Evolutionary conservation across 345 rosid genomes (phyloP), one percentile per base, ranked within the genome.

Genomic region (Reutealis trisperma): DNA sequence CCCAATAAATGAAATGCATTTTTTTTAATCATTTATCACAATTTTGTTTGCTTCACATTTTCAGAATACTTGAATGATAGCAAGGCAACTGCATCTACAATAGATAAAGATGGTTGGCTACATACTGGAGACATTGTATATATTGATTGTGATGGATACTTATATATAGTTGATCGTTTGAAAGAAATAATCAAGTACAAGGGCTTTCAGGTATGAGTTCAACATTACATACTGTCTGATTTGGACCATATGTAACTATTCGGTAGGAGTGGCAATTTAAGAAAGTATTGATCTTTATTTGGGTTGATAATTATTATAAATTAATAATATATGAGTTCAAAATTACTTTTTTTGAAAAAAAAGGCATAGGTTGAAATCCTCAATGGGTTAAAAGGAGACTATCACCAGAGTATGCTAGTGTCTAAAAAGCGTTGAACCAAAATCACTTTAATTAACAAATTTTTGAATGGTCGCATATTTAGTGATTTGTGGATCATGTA

Each of bases 161-260:
- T 94, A 61, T 77, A 80, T 75, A 69, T 94, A 58, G 74, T 86
- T 61, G 97, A 88, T 77, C 97, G 97, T 52, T 75, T 93, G 45
- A 94, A 94, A 77, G 98, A 94, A 87, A 81, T 88, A 10, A 91
- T 94, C 70, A 94, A 94, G 79, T 94, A 88, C 89, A 94, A 87
- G 72, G 98, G 98, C 27, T 92, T 82, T 81, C 98, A 91, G 98
- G 98, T 91, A 74, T 77, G 27, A 45, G 41, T 58, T 71, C 47
- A 52, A 32, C 14, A 61, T 69, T 70, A 7, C 30, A 11, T 12
- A 22, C 61, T 45, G 3, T 82, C n/a, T 25, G 10, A 55, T 24
- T 19, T 74, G 57, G 8, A 47, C 19, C 47, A 34, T n/a, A 57
- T 1, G 14, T 27, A 52, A 30, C 73, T 22, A 27, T 51, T 71